phyloP scores from a whole-genome alignment of 2,329 filamentous ascomycete species.

The Fusarium xylarioides region DNA sequence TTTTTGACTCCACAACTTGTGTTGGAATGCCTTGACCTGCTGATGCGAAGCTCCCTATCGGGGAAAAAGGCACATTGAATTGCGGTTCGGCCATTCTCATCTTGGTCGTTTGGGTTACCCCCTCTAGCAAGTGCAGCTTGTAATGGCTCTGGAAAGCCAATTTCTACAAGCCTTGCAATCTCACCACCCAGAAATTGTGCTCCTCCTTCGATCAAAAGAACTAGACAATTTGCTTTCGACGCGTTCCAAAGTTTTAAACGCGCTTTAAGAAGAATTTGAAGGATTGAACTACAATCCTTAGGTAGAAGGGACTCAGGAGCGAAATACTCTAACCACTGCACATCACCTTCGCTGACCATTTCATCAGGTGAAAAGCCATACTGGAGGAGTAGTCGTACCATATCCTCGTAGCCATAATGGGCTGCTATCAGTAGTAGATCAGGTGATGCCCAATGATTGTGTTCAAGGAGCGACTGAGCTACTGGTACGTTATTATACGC shows the following conservation, averaged over 20 bases:
- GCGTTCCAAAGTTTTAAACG: neutral
- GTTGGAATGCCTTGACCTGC: neutral
- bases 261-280: neutral
- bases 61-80: neutral
- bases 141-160: neutral
- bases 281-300: neutral
- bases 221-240: neutral
- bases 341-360: neutral
- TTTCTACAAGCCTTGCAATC: neutral
- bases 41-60: neutral
- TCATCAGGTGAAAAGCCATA: neutral
- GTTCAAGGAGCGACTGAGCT: neutral
- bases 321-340: neutral
- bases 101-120: neutral
- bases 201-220: neutral
- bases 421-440: neutral
- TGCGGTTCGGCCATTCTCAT: neutral
- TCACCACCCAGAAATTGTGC: neutral
- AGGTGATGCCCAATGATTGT: neutral
- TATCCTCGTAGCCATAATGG: neutral
- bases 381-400: neutral
- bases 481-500: neutral
- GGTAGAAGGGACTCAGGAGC: accelerated
- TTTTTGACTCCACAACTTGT: neutral
- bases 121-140: neutral